phyloP scores from a whole-genome alignment of 768 basidiomycete species.

The Chalciporus sphaerocephalus region DNA sequence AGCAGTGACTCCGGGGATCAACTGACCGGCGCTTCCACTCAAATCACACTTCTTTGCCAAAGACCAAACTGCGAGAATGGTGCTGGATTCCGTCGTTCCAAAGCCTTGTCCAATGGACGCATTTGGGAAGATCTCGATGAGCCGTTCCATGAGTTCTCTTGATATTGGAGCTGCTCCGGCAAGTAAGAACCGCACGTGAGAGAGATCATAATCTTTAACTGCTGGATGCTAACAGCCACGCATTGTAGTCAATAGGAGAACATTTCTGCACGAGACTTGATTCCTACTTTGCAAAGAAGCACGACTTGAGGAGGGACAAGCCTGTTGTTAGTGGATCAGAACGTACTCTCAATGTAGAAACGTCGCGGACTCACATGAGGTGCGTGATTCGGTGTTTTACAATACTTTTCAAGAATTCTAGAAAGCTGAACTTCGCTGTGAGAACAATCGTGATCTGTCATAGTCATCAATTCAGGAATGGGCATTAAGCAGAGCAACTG shows the following conservation, averaged over 20 bases:
- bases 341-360: background rate
- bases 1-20: conserved; percentile 54
- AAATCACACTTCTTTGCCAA: conserved; percentile 41
- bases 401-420: conserved; percentile 44
- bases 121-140: conserved; percentile 44
- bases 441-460: conserved; percentile 50
- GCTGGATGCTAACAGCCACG: conserved; percentile 34
- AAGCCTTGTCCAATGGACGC: conserved; percentile 55
- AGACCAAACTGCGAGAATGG: conserved; percentile 47
- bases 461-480: conserved; percentile 5
- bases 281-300: conserved; percentile 46
- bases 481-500: too few species aligned
- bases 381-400: conserved; percentile 44
- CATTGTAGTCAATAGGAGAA: background rate
- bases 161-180: conserved; percentile 59
- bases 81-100: conserved; percentile 64
- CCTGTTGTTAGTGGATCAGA: conserved; percentile 15
- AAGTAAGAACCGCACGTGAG: conserved; percentile 36
- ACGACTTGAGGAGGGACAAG: conserved; percentile 48
- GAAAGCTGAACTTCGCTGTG: conserved; percentile 40
- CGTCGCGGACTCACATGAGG: conserved; percentile 30
- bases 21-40: conserved; percentile 52
- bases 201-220: conserved; percentile 36
- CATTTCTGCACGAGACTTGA: background rate
- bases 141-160: conserved; percentile 43